Conservation (phyloP, 1,284 basidiomycete genomes). For the Rugiboletus extremiorientalis region DNA sequence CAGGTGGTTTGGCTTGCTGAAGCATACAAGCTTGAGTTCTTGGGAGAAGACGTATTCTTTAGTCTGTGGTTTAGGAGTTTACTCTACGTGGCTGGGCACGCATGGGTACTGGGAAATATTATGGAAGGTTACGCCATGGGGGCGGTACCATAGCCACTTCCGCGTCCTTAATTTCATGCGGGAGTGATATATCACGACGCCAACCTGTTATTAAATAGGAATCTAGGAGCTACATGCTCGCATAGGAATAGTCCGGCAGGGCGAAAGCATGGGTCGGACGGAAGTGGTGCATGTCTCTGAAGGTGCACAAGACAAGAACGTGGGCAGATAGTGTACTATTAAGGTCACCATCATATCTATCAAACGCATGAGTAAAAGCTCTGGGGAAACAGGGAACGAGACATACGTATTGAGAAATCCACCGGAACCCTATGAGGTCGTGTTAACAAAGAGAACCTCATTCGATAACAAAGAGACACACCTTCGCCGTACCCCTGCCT, state of each 20-base stretch:
- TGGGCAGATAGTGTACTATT: conserved; percentile 24
- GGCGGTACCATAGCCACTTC: background rate
- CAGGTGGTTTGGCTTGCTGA: conserved; percentile 86
- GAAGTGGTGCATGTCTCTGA: conserved; percentile 10
- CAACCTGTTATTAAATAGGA: conserved; percentile 18
- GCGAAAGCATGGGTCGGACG: conserved; percentile 19
- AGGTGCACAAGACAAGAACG: conserved; percentile 16
- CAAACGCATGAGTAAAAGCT: conserved; percentile 14
- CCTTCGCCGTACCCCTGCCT: conserved; percentile 99
- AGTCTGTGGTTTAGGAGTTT: conserved; percentile 79
- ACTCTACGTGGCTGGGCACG: conserved; percentile 71
- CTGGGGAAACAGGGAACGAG: background rate
- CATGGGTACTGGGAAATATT: conserved; percentile 70
- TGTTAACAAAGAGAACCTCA: conserved; percentile 3
- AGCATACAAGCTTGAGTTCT: conserved; percentile 88
- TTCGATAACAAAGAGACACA: conserved; percentile 28
- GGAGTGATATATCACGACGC: background rate
- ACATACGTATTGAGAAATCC: conserved; percentile 95
- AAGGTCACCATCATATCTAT: conserved; percentile 30
- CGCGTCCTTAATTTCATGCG: background rate
- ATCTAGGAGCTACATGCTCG: conserved; percentile 24
- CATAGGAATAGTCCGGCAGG: conserved; percentile 6
- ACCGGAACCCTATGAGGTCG: conserved; percentile 76
- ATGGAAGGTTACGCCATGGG: conserved; percentile 49
- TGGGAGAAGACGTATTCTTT: conserved; percentile 72